Evolutionary conservation across 106 monocot species (phyloP).

Genomic region (Acorus calamus): DNA sequence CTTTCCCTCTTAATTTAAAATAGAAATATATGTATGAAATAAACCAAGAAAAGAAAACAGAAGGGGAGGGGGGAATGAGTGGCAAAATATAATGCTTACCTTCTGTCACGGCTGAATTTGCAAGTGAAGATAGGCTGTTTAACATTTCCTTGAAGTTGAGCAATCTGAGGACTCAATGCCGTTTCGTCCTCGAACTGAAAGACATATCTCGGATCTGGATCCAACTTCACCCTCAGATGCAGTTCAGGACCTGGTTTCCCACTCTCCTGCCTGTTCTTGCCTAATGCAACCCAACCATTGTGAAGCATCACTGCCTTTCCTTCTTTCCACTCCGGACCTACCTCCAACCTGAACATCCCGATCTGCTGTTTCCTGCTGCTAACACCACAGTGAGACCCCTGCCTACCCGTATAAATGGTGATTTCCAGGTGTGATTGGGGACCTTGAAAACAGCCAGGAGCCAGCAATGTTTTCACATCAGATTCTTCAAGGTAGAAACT

Average conservation of each 20-base stretch:
- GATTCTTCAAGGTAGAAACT: slow-evolving; percentile 77
- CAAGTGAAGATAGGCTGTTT: slow-evolving; percentile 86
- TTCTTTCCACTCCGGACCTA: slow-evolving; percentile 42
- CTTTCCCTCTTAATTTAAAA: neutral
- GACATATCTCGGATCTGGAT: slow-evolving; percentile 79
- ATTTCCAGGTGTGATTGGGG: slow-evolving; percentile 48
- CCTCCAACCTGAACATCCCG: slow-evolving; percentile 50
- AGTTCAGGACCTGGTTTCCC: slow-evolving; percentile 34
- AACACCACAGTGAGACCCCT: slow-evolving; percentile 30
- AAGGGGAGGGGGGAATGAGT: neutral
- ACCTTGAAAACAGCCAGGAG: slow-evolving; percentile 41
- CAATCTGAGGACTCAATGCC: slow-evolving; percentile 59
- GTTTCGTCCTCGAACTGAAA: slow-evolving; percentile 79
- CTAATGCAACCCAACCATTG: slow-evolving; percentile 68
- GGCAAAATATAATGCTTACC: slow-evolving; percentile 15
- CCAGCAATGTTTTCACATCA: slow-evolving; percentile 34
- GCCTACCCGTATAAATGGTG: slow-evolving; percentile 31
- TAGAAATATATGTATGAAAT: too few species aligned
- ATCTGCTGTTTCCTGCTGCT: slow-evolving; percentile 39
- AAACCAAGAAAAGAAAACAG: neutral
- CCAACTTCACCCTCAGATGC: slow-evolving; percentile 70
- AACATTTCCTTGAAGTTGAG: slow-evolving; percentile 50
- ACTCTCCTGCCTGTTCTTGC: slow-evolving; percentile 25
- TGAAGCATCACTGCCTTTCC: slow-evolving; percentile 61
- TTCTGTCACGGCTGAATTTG: slow-evolving; percentile 57